Base-by-base conservation (phyloP, 257 asterid species). In the Haberlea rhodopensis region DNA sequence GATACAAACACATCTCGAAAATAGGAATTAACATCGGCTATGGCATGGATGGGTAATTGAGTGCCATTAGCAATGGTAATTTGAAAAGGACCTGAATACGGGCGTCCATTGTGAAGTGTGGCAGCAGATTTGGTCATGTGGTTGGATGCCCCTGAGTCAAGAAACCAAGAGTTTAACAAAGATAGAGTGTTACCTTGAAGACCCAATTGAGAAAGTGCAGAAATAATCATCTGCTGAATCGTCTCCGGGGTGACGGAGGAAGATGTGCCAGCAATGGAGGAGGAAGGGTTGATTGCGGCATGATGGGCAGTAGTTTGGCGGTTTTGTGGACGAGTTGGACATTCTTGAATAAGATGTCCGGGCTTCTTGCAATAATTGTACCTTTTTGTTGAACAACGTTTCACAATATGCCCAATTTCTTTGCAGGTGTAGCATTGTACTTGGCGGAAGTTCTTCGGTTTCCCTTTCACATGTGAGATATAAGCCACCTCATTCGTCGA, bases 321-420 rank as follows among this genome's bases (percentile, higher is more conserved):
- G 13, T 15, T 37, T 25, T 45, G 32, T 0, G 31, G 72, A 1
- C 57, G 23, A 0, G 0, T 40, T 1, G 6, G 11, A 67, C 66
- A 67, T 11, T 5, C 31, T 18, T 29, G 5, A 45, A 67, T 67
- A 6, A 57, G 23, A 7, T 67, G 65, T 6, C 49, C 59, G 1
- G 5, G 11, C 6, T 1, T 57, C 18, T 57, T 67, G n/a, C 72
- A 57, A 11, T 57, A 57, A 34, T 27, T 67, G 25, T 66, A 67
- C 18, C 57, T 23, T 7, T 27, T 25, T 28, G n/a, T n/a, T 9
- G 16, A 2, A 29, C 58, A 67, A 6, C 18, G 20, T 1, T 2
- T 19, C 5, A 46, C 45, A 25, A 29, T 31, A 13, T 57, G 40
- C 24, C n/a, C 63, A 57, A 10, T 57, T 19, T n/a, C n/a, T n/a